These are phyloP conservation scores for Salix koriyanagi DNA, from an alignment of 345 rosid genomes.

Conservation along the genomic window DNA sequence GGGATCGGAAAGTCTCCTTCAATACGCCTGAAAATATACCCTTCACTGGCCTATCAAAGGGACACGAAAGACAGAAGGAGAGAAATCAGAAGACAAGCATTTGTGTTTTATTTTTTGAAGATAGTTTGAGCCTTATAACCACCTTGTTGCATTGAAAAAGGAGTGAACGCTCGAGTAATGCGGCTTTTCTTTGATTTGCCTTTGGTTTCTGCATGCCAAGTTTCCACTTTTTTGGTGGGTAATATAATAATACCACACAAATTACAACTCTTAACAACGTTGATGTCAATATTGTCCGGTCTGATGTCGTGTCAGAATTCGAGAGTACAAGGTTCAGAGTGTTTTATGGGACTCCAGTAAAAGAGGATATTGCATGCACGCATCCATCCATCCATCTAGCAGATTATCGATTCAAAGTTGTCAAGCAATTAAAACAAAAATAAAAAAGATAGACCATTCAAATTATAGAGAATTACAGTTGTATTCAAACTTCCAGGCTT, in stretches of 20 bases:
- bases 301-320: not conserved
- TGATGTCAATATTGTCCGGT: not conserved
- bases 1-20: not conserved
- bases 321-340: not conserved
- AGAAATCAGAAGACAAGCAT: not conserved
- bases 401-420: too few species aligned
- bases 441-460: not conserved
- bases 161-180: not conserved
- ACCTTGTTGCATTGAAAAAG: not conserved
- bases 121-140: not conserved
- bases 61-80: not conserved
- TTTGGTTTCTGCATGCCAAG: constrained; percentile 25
- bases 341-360: not conserved
- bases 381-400: not conserved
- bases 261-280: not conserved
- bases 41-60: not conserved
- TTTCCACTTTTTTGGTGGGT: constrained; percentile 6
- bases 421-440: too few species aligned
- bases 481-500: not conserved
- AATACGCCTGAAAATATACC: not conserved
- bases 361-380: not conserved
- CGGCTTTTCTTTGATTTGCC: constrained; percentile 21
- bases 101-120: not conserved
- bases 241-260: not conserved
- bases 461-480: not conserved